Percentiles rank a stretch among this genome's conserved stretches.
Evolutionary conservation across 495 filamentous ascomycete genomes (phyloP).

Genomic region (Physcia stellaris): DNA sequence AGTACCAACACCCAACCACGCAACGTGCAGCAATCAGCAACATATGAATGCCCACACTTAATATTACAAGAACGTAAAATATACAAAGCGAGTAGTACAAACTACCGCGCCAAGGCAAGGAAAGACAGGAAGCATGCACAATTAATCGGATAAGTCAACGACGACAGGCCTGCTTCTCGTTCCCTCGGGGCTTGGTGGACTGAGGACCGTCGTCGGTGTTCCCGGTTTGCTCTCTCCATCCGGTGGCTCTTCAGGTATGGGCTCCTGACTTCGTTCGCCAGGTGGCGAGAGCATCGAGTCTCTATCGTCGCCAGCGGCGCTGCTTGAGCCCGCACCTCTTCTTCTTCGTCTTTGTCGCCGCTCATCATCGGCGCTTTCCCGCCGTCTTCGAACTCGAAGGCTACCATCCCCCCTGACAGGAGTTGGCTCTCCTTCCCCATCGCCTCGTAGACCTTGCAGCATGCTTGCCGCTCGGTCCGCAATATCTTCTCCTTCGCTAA

Average conservation of each 20-base stretch:
- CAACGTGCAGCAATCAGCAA: background rate
- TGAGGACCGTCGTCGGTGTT: constrained; percentile 25
- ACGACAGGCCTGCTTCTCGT: constrained; percentile 17
- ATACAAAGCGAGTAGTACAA: background rate
- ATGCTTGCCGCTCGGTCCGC: constrained; percentile 72
- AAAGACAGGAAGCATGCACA: background rate
- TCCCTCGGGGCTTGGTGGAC: constrained; percentile 30
- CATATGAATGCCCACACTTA: background rate
- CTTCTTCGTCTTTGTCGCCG: constrained; percentile 42
- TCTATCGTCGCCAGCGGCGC: constrained; percentile 30
- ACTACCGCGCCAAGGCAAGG: background rate
- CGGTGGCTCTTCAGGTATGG: constrained; percentile 17
- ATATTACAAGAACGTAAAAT: background rate
- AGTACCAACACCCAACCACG: background rate
- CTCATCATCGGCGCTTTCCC: constrained; percentile 62
- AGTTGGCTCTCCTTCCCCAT: constrained; percentile 45
- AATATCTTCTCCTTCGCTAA: constrained; percentile 55
- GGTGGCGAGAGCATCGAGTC: constrained; percentile 11
- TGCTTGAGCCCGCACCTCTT: constrained; percentile 26
- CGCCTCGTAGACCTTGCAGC: constrained; percentile 61
- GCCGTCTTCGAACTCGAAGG: constrained; percentile 40
- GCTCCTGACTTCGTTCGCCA: constrained; percentile 6
- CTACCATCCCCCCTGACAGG: constrained; percentile 28
- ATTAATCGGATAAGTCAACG: constrained; percentile 14
- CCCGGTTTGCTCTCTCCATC: constrained; percentile 13